phyloP scores from a whole-genome alignment of 2,329 filamentous ascomycete species.

The Aschersonia sp. region DNA sequence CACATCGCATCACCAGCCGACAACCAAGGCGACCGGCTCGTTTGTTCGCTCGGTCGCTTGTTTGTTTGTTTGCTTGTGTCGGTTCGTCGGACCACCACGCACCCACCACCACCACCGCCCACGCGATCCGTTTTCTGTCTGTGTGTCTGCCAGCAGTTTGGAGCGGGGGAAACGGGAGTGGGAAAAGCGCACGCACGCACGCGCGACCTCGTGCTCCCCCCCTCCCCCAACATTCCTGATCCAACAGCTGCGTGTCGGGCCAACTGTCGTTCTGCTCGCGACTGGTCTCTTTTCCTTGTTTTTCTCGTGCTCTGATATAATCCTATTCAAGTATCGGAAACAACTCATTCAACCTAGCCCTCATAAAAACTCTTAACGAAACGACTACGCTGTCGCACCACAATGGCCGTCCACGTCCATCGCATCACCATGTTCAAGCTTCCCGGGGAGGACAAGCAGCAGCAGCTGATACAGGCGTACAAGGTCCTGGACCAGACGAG shows the following conservation, averaged over 20 bases:
- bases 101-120: background rate
- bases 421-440: slow-evolving; percentile 41
- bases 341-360: no score
- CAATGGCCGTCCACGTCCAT: slow-evolving; percentile 27
- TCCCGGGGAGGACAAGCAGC: slow-evolving; percentile 26
- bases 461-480: slow-evolving; percentile 30
- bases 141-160: background rate
- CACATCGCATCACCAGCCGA: no score
- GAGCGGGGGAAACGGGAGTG: no score
- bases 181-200: no score
- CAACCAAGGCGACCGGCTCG: no score
- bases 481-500: slow-evolving; percentile 22
- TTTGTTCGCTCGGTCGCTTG: no score
- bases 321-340: no score
- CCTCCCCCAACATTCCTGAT: background rate
- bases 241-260: no score
- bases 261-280: no score
- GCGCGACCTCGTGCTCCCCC: background rate
- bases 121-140: background rate
- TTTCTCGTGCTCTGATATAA: no score
- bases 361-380: background rate
- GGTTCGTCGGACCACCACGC: background rate
- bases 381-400: background rate
- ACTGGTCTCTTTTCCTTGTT: no score
- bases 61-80: no score